Base-by-base conservation (phyloP, 371 early-diverging fungal species). In the Rozella allomycis region DNA sequence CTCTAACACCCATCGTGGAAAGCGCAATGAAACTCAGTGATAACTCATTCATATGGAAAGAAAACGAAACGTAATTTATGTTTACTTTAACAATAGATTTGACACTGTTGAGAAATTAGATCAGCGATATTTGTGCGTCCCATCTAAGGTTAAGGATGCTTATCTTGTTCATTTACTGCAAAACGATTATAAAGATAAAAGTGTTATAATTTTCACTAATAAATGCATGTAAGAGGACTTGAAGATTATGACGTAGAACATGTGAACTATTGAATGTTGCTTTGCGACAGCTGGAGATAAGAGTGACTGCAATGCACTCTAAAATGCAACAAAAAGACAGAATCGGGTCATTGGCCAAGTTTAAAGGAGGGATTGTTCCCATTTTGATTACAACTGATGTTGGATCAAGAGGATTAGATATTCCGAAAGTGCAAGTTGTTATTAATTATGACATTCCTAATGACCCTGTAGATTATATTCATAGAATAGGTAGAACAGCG, bases 371-470 rank as follows among this genome's bases (percentile, higher is more conserved):
- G 31, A 71, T 75, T 4, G 68, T 78, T 13, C 69, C 67, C 18
- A 67, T 91, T 6, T 52, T 98, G 33, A 67, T 98, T 14, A 79
- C 91, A 9, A 98, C 98, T 0, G 98, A 98, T 53, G 94, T 96
- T 9, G 96, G 88, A 7, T 88, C 96, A 4, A 76, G 99, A 52
- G 99, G 99, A 33, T 57, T 98, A 23, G 97, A 98, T 67, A 52
- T 97, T 40, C 81, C 91, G 14, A 67, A 84, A 42, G 81, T 97
- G 17, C 67, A 77, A 18, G 61, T 66, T 29, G 83, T 98, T 40
- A 60, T 97, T 25, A 97, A 98, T 50, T 94, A 78, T 41, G 99
- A 98, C 52, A 72, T 85, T n/a, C 99, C 99, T 4, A 59, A 74
- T 13, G 85, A 81, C 49, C 47, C 78, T 13, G 67, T 72, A 31